Evolutionary conservation across 2,329 filamentous ascomycete genomes (phyloP).

Genomic region (Fusarium sp.): DNA sequence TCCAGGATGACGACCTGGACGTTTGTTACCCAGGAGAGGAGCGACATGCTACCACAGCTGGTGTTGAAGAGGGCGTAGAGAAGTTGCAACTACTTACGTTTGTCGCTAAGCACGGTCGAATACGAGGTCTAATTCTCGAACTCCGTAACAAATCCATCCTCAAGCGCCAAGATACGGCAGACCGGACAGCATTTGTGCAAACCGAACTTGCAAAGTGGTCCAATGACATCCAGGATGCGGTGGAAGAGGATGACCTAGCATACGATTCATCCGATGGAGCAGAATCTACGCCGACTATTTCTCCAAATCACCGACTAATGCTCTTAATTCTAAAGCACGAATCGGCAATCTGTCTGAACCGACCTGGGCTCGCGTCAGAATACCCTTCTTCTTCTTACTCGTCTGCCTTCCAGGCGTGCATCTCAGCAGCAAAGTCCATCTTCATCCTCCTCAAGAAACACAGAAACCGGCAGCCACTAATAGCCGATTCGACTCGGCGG

Average conservation of each 20-base stretch:
- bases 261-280: slow-evolving; percentile 17
- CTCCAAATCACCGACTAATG: slow-evolving; percentile 58
- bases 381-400: slow-evolving; percentile 61
- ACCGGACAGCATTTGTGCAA: slow-evolving; percentile 62
- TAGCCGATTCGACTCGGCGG: slow-evolving; percentile 11
- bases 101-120: slow-evolving; percentile 63
- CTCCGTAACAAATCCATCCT: slow-evolving; percentile 67
- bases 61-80: slow-evolving; percentile 36
- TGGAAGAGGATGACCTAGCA: slow-evolving; percentile 55
- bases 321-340: slow-evolving; percentile 65
- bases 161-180: slow-evolving; percentile 59
- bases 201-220: slow-evolving; percentile 67
- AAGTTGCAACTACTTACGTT: slow-evolving; percentile 57
- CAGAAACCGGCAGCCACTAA: slow-evolving; percentile 32
- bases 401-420: slow-evolving; percentile 66
- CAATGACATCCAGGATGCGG: slow-evolving; percentile 67
- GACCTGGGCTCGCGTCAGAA: slow-evolving; percentile 64
- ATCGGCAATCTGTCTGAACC: slow-evolving; percentile 65
- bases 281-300: slow-evolving; percentile 36
- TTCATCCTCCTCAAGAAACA: slow-evolving; percentile 58
- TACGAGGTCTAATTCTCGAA: slow-evolving; percentile 67
- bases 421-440: slow-evolving; percentile 65
- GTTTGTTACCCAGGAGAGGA: slow-evolving; percentile 70
- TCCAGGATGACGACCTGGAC: slow-evolving; percentile 71
- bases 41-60: slow-evolving; percentile 52